phyloP scores from a whole-genome alignment of 2,329 filamentous ascomycete genomes.

The Ophiocordyceps camponoti-leonardi region DNA sequence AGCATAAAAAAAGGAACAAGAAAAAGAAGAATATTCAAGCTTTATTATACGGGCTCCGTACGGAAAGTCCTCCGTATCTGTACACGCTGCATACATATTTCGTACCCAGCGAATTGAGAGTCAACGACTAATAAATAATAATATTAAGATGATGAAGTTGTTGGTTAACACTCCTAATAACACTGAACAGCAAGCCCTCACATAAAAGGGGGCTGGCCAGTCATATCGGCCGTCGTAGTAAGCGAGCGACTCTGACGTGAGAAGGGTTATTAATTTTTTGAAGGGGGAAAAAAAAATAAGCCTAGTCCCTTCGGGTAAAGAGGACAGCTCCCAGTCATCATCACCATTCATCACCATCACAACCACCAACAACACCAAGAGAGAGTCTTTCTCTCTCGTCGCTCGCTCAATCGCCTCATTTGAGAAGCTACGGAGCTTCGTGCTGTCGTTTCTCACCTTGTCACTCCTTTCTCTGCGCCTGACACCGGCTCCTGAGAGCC shows the following conservation, averaged over 20 bases:
- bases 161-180: too few relatives aligned
- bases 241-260: background rate
- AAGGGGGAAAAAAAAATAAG: background rate
- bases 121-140: background rate
- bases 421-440: background rate
- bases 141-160: background rate
- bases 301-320: background rate
- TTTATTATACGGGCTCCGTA: too few relatives aligned
- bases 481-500: constrained; percentile 5
- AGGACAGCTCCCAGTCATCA: background rate
- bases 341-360: background rate
- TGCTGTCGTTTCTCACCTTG: background rate
- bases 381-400: background rate
- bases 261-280: background rate
- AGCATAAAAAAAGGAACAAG: too few relatives aligned
- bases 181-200: too few relatives aligned
- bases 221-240: background rate
- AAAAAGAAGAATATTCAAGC: too few relatives aligned
- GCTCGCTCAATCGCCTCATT: background rate
- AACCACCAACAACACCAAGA: too few relatives aligned
- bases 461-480: background rate
- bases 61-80: too few relatives aligned
- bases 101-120: too few relatives aligned
- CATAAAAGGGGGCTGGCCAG: background rate
- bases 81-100: too few relatives aligned